Evolutionary conservation across 2,329 filamentous ascomycete species (phyloP), one percentile per base, ranked within the genome.

Genomic region (Colletotrichum eleusines): DNA sequence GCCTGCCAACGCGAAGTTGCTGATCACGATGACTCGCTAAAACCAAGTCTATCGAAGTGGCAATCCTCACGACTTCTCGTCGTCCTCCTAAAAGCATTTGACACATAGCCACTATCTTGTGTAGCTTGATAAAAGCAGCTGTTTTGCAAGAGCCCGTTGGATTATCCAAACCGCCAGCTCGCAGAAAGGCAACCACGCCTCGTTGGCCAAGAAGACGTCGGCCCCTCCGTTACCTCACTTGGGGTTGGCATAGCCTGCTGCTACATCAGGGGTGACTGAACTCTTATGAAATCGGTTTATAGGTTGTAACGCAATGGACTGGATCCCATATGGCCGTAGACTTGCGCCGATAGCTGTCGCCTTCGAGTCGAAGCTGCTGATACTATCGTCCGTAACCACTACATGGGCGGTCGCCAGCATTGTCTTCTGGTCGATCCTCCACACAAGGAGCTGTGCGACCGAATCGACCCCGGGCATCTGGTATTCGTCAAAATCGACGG

Each of bases 381-480:
- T 79, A 11, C 85, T 85, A 62, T 85, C 82, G 72, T 89, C 86
- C 1, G 86, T 84, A 20, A 94, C 86, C 0, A 91, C 84, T 1
- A 94, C 81, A 76, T 94, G 92, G 1, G 90, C 91, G 0, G 90
- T 90, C 9, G 92, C 92, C 57, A 94, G 84, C 5, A 88, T 84
- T 75, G 92, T 93, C 62, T 85, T 84, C 79, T 95, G 91, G 76
- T 92, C 89, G 3, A 94, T 84, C 2, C 89, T 86, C 92, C 92
- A 94, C 72, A 94, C 87, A 74, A 93, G 91, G 20, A 94, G 83
- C 74, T 94, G 91, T 73, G 94, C 91, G 18, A 94, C 85, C 0
- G 89, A 89, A 26, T 88, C 78, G 23, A 94, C 85, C 0, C 91
- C 91, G 0, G 88, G 86, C 44, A 94, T 89, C 87, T 91, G 16